Percentiles rank a stretch among this genome's conserved stretches.
phyloP scores from a whole-genome alignment of 257 asterid species.

The Solanum sejunctum region DNA sequence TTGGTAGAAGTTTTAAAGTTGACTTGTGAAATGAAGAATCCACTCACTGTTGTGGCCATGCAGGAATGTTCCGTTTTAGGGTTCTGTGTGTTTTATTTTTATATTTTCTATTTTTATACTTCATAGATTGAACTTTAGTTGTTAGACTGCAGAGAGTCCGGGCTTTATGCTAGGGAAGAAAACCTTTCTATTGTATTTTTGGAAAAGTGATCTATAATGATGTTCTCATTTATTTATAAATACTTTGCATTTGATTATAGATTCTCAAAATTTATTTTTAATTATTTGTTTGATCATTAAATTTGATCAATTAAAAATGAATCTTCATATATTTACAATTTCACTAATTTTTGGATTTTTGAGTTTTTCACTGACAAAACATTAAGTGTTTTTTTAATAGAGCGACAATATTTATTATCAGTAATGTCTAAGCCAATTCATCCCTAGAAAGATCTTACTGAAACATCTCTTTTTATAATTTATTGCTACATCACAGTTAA shows the following conservation, averaged over 20 bases:
- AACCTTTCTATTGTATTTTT: not conserved
- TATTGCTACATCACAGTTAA: too few relatives aligned
- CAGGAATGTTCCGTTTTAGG: not conserved
- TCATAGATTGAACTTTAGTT: not conserved
- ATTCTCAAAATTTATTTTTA: too few relatives aligned
- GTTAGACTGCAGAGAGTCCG: not conserved
- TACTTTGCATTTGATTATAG: not conserved
- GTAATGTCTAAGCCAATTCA: too few relatives aligned
- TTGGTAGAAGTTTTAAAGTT: conserved; percentile 37
- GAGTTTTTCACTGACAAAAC: too few relatives aligned
- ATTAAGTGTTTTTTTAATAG: too few relatives aligned
- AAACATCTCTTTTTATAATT: too few relatives aligned
- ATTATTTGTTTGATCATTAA: too few relatives aligned
- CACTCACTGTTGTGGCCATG: conserved; percentile 18
- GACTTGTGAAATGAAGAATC: too few relatives aligned
- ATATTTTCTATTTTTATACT: not conserved
- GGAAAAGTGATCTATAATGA: not conserved
- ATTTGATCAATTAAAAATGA: too few relatives aligned
- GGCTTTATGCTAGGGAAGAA: not conserved
- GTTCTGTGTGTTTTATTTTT: not conserved
- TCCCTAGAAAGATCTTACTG: too few relatives aligned
- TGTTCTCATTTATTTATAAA: not conserved
- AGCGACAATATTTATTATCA: not conserved
- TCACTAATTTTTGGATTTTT: too few relatives aligned
- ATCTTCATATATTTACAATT: too few relatives aligned